Percentiles rank a stretch among this genome's conserved stretches.
Conservation (phyloP, 768 basidiomycete species). For the Lactarius hatsudake region DNA sequence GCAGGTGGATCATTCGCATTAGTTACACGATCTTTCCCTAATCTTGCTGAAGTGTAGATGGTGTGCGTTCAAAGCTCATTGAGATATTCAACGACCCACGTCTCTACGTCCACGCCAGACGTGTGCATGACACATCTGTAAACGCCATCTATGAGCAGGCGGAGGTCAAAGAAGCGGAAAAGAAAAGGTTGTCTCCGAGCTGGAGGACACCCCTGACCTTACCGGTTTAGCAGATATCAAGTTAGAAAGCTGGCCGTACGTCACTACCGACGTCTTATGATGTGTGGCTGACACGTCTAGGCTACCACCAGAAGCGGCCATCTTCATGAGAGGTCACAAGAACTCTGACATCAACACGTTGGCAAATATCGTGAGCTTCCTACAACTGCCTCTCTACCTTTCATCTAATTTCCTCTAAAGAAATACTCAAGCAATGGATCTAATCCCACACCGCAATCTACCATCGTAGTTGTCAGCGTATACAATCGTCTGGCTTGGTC, state of each 20-base stretch:
- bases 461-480: slow-evolving; percentile 57
- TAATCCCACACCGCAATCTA: slow-evolving; percentile 35
- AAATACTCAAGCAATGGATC: slow-evolving; percentile 15
- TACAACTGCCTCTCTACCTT: background rate
- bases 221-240: slow-evolving; percentile 47
- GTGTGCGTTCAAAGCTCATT: slow-evolving; percentile 45
- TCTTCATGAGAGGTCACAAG: slow-evolving; percentile 62
- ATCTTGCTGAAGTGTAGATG: slow-evolving; percentile 45
- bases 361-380: slow-evolving; percentile 38
- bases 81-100: slow-evolving; percentile 53
- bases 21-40: slow-evolving; percentile 4
- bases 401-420: slow-evolving; percentile 18
- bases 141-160: slow-evolving; percentile 37
- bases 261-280: slow-evolving; percentile 15
- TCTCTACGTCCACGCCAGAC: slow-evolving; percentile 55
- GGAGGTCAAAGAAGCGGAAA: slow-evolving; percentile 39
- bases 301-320: slow-evolving; percentile 48
- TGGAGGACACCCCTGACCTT: slow-evolving; percentile 46
- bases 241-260: slow-evolving; percentile 64
- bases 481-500: slow-evolving; percentile 62
- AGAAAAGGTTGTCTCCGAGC: slow-evolving; percentile 38
- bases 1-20: slow-evolving; percentile 33
- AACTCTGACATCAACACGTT: slow-evolving; percentile 67
- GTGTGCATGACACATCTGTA: slow-evolving; percentile 50
- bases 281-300: slow-evolving; percentile 35